A percentile compares a stretch with the other conserved stretches of the same genome.
These are phyloP conservation scores for Coniochaeta pulveracea DNA, from an alignment of 2,329 filamentous ascomycete species.

Conservation along the genomic window DNA sequence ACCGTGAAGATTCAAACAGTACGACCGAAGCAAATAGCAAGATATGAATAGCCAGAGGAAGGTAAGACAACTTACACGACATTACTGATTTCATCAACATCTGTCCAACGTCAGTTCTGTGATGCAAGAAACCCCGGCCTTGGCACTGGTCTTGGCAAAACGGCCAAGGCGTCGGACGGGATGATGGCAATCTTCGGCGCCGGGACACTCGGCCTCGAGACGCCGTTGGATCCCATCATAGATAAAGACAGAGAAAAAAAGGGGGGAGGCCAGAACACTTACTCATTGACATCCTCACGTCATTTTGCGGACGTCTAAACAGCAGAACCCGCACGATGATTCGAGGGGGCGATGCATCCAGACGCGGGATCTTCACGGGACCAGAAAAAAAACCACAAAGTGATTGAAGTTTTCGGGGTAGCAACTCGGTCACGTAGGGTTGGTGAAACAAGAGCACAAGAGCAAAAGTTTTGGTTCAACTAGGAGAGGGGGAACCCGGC, in stretches of 20 bases:
- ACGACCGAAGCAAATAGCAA: constrained; percentile 3
- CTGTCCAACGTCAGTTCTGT: constrained; percentile 18
- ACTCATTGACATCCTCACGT: constrained; percentile 5
- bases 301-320: neutral
- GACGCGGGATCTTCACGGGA: too few species aligned
- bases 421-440: neutral
- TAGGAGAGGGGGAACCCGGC: too few species aligned
- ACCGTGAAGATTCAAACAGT: constrained; percentile 1
- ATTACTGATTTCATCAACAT: constrained; percentile 21
- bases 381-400: too few species aligned
- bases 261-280: neutral
- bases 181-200: neutral
- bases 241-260: neutral
- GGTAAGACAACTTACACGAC: constrained; percentile 15
- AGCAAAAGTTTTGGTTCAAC: neutral
- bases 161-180: neutral
- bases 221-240: neutral
- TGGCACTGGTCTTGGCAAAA: constrained; percentile 14
- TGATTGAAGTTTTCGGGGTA: neutral
- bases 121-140: constrained; percentile 37
- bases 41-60: neutral
- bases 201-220: neutral
- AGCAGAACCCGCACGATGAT: constrained; percentile 1
- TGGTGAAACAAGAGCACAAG: neutral
- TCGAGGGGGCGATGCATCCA: constrained; percentile 1